Conservation (phyloP, 768 basidiomycete species). For the Mycena amicta region DNA sequence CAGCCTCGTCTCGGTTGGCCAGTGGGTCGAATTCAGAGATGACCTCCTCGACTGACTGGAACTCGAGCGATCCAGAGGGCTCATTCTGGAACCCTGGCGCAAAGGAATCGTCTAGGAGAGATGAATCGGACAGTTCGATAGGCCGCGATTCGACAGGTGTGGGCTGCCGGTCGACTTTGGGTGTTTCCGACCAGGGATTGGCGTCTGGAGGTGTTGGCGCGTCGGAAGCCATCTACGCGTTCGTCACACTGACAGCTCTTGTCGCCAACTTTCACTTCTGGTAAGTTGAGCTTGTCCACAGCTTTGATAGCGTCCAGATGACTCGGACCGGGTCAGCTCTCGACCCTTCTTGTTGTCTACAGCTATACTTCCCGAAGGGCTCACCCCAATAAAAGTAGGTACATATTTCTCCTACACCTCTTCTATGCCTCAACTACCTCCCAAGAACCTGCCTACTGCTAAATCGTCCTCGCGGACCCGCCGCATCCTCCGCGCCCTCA, state of each 20-base stretch:
- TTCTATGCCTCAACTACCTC: not conserved
- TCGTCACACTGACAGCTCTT: not conserved
- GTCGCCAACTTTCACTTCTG: not conserved
- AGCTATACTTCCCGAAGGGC: too few relatives aligned
- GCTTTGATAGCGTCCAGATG: too few relatives aligned
- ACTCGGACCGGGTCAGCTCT: too few relatives aligned
- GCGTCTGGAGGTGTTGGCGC: constrained; percentile 27
- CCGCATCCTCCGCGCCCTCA: not conserved
- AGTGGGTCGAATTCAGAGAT: constrained; percentile 73
- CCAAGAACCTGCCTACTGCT: too few relatives aligned
- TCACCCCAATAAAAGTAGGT: too few relatives aligned
- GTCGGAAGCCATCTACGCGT: constrained; percentile 13
- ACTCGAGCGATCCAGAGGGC: constrained; percentile 10
- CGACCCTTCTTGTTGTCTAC: too few relatives aligned
- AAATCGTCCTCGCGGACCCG: not conserved
- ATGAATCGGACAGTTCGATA: constrained; percentile 45
- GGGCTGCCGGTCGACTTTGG: constrained; percentile 22
- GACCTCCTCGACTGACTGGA: constrained; percentile 37
- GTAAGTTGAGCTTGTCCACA: not conserved
- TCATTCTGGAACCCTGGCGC: constrained; percentile 39
- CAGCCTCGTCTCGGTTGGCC: constrained; percentile 55
- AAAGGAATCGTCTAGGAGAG: constrained; percentile 42
- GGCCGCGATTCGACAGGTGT: constrained; percentile 25
- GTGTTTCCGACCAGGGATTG: constrained; percentile 41
- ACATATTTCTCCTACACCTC: not conserved